Base-by-base conservation (phyloP, 2,329 filamentous ascomycete genomes). In the Hypoxylon sp. region DNA sequence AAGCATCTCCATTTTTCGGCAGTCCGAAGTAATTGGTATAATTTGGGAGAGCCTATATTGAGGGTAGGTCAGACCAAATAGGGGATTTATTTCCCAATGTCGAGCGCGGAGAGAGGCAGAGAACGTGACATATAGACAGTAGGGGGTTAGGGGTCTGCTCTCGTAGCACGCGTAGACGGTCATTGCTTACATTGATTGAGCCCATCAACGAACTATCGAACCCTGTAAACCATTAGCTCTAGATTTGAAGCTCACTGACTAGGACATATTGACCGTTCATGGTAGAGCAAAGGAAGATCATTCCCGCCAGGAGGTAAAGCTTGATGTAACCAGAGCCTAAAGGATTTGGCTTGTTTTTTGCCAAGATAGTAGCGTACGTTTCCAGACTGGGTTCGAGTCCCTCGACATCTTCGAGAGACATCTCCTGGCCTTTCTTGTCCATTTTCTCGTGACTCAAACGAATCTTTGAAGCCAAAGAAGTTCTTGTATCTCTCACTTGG, bases 161-260 rank as follows among this genome's bases (percentile, higher is more conserved):
- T n/a, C n/a, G n/a, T n/a, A n/a, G n/a, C n/a, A 46, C n/a, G 9
- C 23, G 6, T 27, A 9, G 32, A 7, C 19, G 14, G 9, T 11
- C 41, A 25, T 30, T 3, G 19, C 70, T 63, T 50, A 78, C 79
- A 67, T 83, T 83, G 47, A 83, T 79, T 8, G 78, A 81, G 9
- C 79, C 78, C 79, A 83, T 80, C 2, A 83, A 69, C 0, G 78
- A 79, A 29, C 78, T 76, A 43, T 82, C 80, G 34, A 79, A 82
- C 1, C 80, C 79, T 80, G 46, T 2, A 25, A 25, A 50, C 48
- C 23, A 46, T 68, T 14, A 68, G 30, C 14, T 58, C 23, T 2
- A n/a, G 9, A 34, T 27, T 27, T 47, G 48, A 29, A 53, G 34
- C 50, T 19, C 3, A 46, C 6, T 7, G n/a, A 12, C 2, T 2